phyloP scores from a whole-genome alignment of 208 protist species.

The Jaenimonas drosophilae region DNA sequence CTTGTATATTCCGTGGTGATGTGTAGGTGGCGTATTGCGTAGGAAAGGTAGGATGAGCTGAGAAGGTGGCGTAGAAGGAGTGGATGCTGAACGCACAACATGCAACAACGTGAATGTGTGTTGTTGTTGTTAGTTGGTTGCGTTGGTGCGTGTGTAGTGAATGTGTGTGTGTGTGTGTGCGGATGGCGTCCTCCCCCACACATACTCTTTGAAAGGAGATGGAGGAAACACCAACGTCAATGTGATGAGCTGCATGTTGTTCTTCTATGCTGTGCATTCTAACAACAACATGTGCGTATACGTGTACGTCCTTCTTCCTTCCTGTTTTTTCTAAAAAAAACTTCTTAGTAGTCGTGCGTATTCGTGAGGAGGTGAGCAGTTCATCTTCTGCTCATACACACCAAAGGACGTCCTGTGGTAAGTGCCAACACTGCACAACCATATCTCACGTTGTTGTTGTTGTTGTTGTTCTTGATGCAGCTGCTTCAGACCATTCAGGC shows the following conservation, averaged over 20 bases:
- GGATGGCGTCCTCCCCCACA: too few species aligned
- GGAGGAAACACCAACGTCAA: neutral
- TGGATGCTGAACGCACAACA: neutral
- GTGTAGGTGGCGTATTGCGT: too few species aligned
- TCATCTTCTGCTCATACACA: too few species aligned
- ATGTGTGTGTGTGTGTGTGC: too few species aligned
- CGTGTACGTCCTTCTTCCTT: slow-evolving; percentile 9
- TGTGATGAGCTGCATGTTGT: slow-evolving; percentile 2
- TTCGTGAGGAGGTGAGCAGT: too few species aligned
- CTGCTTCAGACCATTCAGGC: slow-evolving; percentile 44
- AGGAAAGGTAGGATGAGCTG: neutral
- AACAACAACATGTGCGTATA: too few species aligned
- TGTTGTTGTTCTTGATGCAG: slow-evolving; percentile 8
- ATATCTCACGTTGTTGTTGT: neutral
- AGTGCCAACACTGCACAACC: neutral
- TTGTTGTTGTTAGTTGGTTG: slow-evolving; percentile 2
- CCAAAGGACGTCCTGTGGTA: neutral
- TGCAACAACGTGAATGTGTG: slow-evolving; percentile 5
- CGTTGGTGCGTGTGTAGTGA: neutral
- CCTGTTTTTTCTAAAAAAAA: slow-evolving; percentile 1
- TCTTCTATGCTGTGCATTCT: too few species aligned
- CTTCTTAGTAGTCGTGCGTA: slow-evolving; percentile 3
- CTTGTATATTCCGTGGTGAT: too few species aligned
- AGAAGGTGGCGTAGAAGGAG: neutral
- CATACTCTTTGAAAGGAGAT: slow-evolving; percentile 6